Conservation (phyloP, 2,329 filamentous ascomycete genomes). For the Colletotrichum ledebouriae region DNA sequence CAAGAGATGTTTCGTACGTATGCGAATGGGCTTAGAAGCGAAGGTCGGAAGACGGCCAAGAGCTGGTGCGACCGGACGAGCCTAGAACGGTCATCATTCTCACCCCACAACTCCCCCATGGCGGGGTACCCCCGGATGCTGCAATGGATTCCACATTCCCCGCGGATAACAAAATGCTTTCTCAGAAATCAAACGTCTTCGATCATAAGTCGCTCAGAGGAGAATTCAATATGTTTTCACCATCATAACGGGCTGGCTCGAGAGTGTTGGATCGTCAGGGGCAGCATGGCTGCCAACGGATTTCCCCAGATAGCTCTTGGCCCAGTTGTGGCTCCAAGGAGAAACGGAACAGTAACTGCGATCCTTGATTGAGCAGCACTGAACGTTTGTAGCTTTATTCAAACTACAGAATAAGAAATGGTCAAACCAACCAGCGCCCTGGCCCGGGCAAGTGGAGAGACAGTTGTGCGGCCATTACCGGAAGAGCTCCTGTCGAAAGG, state of each 20-base stretch:
- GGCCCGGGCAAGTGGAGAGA: conserved; percentile 14
- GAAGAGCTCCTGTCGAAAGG: background rate
- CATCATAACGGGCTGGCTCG: too few relatives aligned
- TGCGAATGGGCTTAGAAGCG: conserved; percentile 13
- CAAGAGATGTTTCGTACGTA: background rate
- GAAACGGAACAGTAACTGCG: background rate
- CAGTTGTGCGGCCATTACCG: conserved; percentile 5
- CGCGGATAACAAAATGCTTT: background rate
- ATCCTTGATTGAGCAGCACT: background rate
- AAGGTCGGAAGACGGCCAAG: background rate
- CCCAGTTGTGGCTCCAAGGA: accelerated
- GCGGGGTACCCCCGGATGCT: conserved; percentile 7
- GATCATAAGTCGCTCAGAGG: background rate
- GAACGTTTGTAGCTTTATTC: background rate
- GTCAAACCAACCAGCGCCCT: background rate
- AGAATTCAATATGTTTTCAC: too few relatives aligned
- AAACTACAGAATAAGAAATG: background rate
- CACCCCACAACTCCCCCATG: conserved; percentile 24
- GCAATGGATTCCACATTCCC: background rate
- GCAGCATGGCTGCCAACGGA: too few relatives aligned
- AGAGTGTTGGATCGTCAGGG: too few relatives aligned
- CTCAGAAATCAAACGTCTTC: too few relatives aligned
- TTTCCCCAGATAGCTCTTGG: too few relatives aligned
- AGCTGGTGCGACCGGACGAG: background rate
- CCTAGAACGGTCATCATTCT: conserved; percentile 28